Base-by-base conservation (phyloP, 2,329 filamentous ascomycete genomes). In the Mycosphaerella sp. region DNA sequence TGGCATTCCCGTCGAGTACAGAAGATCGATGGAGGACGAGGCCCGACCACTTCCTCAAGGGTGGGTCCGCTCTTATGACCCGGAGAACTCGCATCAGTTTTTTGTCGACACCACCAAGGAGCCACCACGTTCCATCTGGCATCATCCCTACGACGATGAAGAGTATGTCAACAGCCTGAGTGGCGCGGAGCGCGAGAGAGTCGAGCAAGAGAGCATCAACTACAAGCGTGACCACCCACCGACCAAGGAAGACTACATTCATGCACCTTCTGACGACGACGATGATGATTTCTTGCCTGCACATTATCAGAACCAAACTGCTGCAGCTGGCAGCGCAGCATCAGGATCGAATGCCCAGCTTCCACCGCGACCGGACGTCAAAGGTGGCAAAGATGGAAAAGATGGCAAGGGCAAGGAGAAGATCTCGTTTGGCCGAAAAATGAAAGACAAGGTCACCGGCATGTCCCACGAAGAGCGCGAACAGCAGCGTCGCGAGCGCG, bases 1-100 rank as follows among this genome's bases (percentile, higher is more conserved):
- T 73, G 77, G 76, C 50, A 82, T 83, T 41, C 77, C 80, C 0
- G 70, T 75, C 1, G 70, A 72, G 9, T 69, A 70, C 34, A 75
- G 80, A 10, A 74, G 80, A n/a, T 78, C 74, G 23, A 84, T 84
- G 80, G 81, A 84, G 70, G 81, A 84, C 60, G 79, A 82, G 61
- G 67, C 72, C 7, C 74, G 81, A 4, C 71, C 75, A 1, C 71
- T 83, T 0, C 80, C 81, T 0, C 54, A 67, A 11, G 80, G 80
- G 41, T 84, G 81, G 81, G 69, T 82, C 1, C 72, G 81, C 2
- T 73, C 76, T 55, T 83, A 76, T 65, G 81, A 84, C 63, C 64
- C 74, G 0, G 62, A 76, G 48, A 73, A 72, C 10, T 65, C 76
- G 14, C 81, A 84, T 62, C 80, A 83, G 62, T 84, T 82, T 75